Conservation (phyloP, 768 basidiomycete species). For the Psilocybe tampanensis region DNA sequence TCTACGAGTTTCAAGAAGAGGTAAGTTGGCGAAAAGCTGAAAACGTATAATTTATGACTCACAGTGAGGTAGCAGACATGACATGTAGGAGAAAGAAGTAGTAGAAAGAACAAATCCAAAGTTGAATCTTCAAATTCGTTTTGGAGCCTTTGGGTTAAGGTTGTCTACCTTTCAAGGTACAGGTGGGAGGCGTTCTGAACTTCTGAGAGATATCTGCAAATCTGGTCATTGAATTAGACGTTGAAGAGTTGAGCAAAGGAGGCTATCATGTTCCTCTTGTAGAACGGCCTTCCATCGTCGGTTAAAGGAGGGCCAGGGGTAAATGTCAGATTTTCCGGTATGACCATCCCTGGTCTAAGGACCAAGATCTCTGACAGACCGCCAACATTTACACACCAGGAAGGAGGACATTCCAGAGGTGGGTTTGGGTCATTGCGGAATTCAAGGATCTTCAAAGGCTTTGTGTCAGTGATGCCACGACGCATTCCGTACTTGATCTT, state of each 20-base stretch:
- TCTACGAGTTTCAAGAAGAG: too few relatives aligned
- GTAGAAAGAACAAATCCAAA: too few relatives aligned
- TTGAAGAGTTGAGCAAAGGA: constrained; percentile 8
- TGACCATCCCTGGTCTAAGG: neutral
- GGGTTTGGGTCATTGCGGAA: constrained; percentile 3
- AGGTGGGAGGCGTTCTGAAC: too few relatives aligned
- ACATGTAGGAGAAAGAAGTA: too few relatives aligned
- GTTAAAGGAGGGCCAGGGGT: neutral
- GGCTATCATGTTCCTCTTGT: constrained; percentile 4
- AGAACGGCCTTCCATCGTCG: constrained; percentile 6
- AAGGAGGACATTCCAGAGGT: constrained; percentile 5
- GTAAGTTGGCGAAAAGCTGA: too few relatives aligned
- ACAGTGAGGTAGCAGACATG: too few relatives aligned
- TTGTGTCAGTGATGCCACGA: constrained; percentile 8
- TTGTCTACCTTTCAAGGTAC: too few relatives aligned
- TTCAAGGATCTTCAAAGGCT: neutral
- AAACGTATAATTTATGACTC: too few relatives aligned
- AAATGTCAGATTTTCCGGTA: neutral
- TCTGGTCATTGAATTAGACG: constrained; percentile 1
- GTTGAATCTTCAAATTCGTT: too few relatives aligned
- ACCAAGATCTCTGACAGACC: constrained; percentile 1
- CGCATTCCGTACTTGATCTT: constrained; percentile 15
- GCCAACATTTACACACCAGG: constrained; percentile 6
- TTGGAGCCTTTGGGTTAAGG: too few relatives aligned
- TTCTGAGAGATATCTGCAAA: too few relatives aligned